phyloP scores from a whole-genome alignment of 2,329 filamentous ascomycete genomes.

The Colletotrichum salicis region DNA sequence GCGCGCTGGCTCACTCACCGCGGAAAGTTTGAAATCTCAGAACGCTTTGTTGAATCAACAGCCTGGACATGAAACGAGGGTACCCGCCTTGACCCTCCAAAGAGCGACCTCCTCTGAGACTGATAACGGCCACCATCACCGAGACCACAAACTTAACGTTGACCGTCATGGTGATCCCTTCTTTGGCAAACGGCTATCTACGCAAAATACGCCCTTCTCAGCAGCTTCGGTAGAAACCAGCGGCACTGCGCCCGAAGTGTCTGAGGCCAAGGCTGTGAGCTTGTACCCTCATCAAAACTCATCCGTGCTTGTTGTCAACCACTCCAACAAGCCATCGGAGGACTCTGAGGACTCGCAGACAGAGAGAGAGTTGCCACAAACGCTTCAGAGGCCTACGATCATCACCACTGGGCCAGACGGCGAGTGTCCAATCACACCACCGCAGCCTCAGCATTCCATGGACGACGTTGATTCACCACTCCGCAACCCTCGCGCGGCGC shows the following conservation, averaged over 20 bases:
- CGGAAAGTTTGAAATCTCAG: constrained; percentile 68
- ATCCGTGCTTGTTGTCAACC: constrained; percentile 69
- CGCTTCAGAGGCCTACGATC: constrained; percentile 48
- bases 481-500: constrained; percentile 66
- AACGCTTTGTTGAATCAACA: constrained; percentile 49
- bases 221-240: constrained; percentile 70
- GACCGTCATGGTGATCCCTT: constrained; percentile 66
- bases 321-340: constrained; percentile 62
- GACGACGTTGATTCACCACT: constrained; percentile 70
- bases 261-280: constrained; percentile 70
- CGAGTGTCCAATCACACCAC: constrained; percentile 60
- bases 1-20: constrained; percentile 65
- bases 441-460: constrained; percentile 59
- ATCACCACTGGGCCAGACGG: constrained; percentile 52
- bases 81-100: constrained; percentile 43
- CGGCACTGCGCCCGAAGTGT: constrained; percentile 70
- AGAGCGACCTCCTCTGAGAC: constrained; percentile 48
- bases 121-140: constrained; percentile 43
- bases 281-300: constrained; percentile 74
- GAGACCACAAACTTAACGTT: constrained; percentile 50
- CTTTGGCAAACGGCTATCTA: constrained; percentile 63
- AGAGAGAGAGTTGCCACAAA: constrained; percentile 39
- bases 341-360: constrained; percentile 50
- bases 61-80: constrained; percentile 40
- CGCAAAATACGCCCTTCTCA: constrained; percentile 71